Evolutionary conservation across 2,329 filamentous ascomycete species (phyloP).

Genomic region (Scedosporium boydii): DNA sequence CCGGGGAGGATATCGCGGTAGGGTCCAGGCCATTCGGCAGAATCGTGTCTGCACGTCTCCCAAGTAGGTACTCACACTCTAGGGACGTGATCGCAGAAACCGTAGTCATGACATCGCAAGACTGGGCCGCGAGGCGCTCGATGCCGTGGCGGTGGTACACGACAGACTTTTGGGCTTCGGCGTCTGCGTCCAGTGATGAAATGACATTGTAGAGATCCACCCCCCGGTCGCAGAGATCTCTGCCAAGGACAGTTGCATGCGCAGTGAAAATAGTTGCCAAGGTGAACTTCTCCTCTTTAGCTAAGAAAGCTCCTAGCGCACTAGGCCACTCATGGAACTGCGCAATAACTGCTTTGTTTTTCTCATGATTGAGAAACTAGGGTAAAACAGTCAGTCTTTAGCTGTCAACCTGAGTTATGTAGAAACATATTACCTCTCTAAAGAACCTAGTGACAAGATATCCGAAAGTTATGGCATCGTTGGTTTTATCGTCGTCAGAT

Average conservation of each 20-base stretch:
- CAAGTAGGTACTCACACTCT: constrained; percentile 93
- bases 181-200: constrained; percentile 91
- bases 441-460: background rate
- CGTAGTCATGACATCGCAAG: constrained; percentile 94
- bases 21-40: constrained; percentile 95
- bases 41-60: constrained; percentile 95
- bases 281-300: background rate
- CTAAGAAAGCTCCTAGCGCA: background rate
- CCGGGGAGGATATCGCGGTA: constrained; percentile 35
- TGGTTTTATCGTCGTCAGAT: background rate
- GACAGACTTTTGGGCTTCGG: constrained; percentile 92
- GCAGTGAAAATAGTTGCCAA: background rate
- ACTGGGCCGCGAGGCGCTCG: constrained; percentile 84
- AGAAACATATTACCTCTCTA: background rate
- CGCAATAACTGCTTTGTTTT: background rate
- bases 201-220: constrained; percentile 99
- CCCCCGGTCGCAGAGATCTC: constrained; percentile 93
- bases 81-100: constrained; percentile 98
- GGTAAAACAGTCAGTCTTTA: too few species aligned
- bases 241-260: constrained; percentile 65
- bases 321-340: background rate
- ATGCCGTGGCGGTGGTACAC: constrained; percentile 99
- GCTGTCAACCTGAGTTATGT: too few species aligned
- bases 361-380: background rate
- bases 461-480: background rate